Evolutionary conservation across 257 asterid species (phyloP).

Genomic region (Prunella vulgaris): DNA sequence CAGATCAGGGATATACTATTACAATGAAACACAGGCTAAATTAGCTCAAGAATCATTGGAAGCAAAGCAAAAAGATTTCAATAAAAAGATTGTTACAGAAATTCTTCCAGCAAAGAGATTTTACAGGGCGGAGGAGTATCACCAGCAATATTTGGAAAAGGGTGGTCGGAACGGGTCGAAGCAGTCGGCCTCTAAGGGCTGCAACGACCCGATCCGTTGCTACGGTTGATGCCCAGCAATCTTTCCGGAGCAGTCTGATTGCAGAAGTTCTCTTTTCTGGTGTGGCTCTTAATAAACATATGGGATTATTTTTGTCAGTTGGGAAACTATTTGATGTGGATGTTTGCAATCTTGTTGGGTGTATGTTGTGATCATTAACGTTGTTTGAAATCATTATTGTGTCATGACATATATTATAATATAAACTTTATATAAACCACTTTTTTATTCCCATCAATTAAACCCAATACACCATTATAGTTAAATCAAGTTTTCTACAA

Average conservation of each 20-base stretch:
- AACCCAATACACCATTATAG: neutral
- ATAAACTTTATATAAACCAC: no score
- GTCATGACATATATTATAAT: no score
- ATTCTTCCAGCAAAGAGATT: slow-evolving; percentile 68
- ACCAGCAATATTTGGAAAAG: slow-evolving; percentile 82
- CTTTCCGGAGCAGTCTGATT: no score
- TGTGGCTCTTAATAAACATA: no score
- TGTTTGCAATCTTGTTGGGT: no score
- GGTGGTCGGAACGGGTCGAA: slow-evolving; percentile 53
- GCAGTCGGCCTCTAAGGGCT: slow-evolving; percentile 81
- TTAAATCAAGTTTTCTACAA: neutral
- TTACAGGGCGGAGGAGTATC: slow-evolving; percentile 80
- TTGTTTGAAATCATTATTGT: no score
- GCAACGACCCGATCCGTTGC: slow-evolving; percentile 79
- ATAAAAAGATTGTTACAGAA: slow-evolving; percentile 53
- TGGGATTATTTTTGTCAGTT: no score
- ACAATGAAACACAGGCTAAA: slow-evolving; percentile 48
- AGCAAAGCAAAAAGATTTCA: slow-evolving; percentile 46
- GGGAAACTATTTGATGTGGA: no score
- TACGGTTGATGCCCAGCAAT: slow-evolving; percentile 44
- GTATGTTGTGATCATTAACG: no score
- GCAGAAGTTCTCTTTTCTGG: no score
- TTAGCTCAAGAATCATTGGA: slow-evolving; percentile 60
- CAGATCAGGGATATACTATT: slow-evolving; percentile 71
- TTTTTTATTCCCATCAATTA: neutral